Evolutionary conservation across 1,284 basidiomycete genomes (phyloP).

Genomic region (Vanrija humicola): DNA sequence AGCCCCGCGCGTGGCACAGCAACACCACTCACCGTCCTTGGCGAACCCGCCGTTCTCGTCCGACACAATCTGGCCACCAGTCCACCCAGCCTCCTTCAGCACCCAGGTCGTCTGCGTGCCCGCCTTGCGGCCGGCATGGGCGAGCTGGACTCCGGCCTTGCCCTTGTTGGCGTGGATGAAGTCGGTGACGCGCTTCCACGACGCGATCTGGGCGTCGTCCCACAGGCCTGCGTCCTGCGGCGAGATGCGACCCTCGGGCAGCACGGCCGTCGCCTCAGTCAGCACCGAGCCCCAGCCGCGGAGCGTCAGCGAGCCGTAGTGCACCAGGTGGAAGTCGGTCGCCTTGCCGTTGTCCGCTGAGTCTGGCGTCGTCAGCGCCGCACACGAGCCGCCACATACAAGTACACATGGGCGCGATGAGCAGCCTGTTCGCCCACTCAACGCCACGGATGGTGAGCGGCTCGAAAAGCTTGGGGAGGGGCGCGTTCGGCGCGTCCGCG

Average conservation of each 20-base stretch:
- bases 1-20: background rate
- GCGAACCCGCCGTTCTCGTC: constrained; percentile 66
- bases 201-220: constrained; percentile 67
- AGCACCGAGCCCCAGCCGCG: constrained; percentile 58
- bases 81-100: constrained; percentile 37
- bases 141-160: constrained; percentile 72
- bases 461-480: constrained; percentile 62
- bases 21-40: constrained; percentile 53
- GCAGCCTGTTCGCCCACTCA: constrained; percentile 61
- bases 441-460: constrained; percentile 62
- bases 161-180: constrained; percentile 67
- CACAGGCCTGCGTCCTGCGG: constrained; percentile 61
- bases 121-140: constrained; percentile 72
- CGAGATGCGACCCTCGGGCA: constrained; percentile 67
- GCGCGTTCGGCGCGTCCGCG: constrained; percentile 17
- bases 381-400: constrained; percentile 30
- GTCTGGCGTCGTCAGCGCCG: constrained; percentile 49
- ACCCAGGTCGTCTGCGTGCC: constrained; percentile 63
- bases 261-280: constrained; percentile 66
- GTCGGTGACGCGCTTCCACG: constrained; percentile 65
- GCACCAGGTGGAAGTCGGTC: constrained; percentile 75
- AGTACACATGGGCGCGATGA: constrained; percentile 65
- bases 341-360: constrained; percentile 65
- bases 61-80: constrained; percentile 38
- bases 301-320: constrained; percentile 57